These are phyloP conservation scores for Cornus kousa DNA, from an alignment of 148 eudicot genomes.

Conservation along the genomic window DNA sequence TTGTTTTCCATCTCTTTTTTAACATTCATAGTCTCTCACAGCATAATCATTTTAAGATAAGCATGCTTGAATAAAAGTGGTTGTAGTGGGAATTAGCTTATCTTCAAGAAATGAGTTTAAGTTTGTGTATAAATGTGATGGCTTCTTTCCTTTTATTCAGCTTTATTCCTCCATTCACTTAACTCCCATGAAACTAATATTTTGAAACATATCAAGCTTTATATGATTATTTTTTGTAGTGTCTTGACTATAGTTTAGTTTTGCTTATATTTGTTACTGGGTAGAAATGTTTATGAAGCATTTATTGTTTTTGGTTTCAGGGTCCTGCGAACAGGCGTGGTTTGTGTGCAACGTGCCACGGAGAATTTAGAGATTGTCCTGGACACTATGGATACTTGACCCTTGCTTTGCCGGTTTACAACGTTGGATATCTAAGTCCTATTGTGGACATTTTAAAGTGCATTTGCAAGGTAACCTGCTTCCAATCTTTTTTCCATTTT, in stretches of 20 bases:
- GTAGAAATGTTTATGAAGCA: neutral
- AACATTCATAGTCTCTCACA: neutral
- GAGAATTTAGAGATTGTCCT: conserved; percentile 63
- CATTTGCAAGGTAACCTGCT: conserved; percentile 85
- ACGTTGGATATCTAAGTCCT: conserved; percentile 66
- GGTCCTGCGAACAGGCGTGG: conserved; percentile 83
- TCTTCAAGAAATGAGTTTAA: neutral
- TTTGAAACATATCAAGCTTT: neutral
- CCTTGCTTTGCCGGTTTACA: conserved; percentile 82
- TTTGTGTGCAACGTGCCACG: conserved; percentile 68
- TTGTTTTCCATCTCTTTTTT: neutral
- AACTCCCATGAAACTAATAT: neutral
- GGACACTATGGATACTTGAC: conserved; percentile 82
- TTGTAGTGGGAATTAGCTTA: neutral
- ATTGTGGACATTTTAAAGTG: conserved; percentile 80
- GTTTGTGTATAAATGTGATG: neutral
- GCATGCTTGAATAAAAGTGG: neutral
- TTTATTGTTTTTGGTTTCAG: conserved; percentile 33
- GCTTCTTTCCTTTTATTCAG: neutral
- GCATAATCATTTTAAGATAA: neutral
- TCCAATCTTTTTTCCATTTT: neutral
- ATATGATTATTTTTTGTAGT: neutral
- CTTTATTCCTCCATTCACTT: neutral
- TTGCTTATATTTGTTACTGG: neutral
- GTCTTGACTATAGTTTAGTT: neutral